These are phyloP conservation scores for Phytophthora aleatoria DNA, from an alignment of 352 stramenopile genomes.

Conservation along the genomic window DNA sequence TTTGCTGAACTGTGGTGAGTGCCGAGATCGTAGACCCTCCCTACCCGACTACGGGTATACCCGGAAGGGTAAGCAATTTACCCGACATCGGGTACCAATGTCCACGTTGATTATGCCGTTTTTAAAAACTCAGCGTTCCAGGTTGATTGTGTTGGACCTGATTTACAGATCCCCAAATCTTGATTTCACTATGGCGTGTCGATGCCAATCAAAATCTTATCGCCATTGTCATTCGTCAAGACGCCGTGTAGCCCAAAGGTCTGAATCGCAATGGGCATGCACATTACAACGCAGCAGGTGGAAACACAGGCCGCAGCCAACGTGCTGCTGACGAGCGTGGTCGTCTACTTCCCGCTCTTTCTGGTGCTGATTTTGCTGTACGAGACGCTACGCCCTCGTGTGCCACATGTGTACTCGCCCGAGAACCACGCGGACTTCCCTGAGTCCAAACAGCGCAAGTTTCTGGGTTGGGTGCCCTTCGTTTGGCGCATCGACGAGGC, in stretches of 20 bases:
- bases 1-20: no score
- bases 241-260: not conserved
- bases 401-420: constrained; percentile 50
- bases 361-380: constrained; percentile 59
- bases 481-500: constrained; percentile 60
- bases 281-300: constrained; percentile 29
- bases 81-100: no score
- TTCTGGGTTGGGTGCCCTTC: constrained; percentile 67
- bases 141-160: not conserved
- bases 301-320: constrained; percentile 43
- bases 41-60: no score
- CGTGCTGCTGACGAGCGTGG: constrained; percentile 62
- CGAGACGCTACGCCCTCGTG: constrained; percentile 56
- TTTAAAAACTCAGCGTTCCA: not conserved
- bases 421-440: constrained; percentile 53
- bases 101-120: no score
- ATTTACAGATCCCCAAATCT: not conserved
- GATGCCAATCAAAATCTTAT: constrained; percentile 11
- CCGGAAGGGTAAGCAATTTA: no score
- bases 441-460: constrained; percentile 32
- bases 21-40: no score
- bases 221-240: constrained; percentile 18
- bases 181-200: not conserved
- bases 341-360: constrained; percentile 71
- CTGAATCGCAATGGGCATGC: constrained; percentile 21